Evolutionary conservation across 805 yeast species (phyloP).

Genomic region (Candida fluviatilis): DNA sequence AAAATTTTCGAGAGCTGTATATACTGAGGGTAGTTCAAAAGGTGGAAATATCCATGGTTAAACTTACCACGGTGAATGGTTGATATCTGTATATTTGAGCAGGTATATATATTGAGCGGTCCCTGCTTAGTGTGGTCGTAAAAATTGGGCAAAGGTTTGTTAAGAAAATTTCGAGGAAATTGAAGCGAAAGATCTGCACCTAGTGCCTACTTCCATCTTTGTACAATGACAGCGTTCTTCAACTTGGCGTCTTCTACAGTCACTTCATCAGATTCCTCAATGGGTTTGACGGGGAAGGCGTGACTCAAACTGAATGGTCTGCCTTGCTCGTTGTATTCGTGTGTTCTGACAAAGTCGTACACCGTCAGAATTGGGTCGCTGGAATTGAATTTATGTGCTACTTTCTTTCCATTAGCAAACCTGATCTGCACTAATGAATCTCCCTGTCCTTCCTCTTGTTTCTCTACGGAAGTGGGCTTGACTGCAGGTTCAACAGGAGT

Average conservation of each 20-base stretch:
- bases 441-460: slow-evolving; percentile 39
- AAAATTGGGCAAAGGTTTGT: too few species aligned
- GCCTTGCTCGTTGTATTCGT: slow-evolving; percentile 40
- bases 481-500: slow-evolving; percentile 15
- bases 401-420: slow-evolving; percentile 74
- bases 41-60: too few species aligned
- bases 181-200: too few species aligned
- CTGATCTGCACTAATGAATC: slow-evolving; percentile 79
- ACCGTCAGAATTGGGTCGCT: slow-evolving; percentile 60
- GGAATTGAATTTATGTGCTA: slow-evolving; percentile 60
- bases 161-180: too few species aligned
- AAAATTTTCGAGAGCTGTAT: too few species aligned
- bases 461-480: slow-evolving; percentile 16
- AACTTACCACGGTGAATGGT: too few species aligned
- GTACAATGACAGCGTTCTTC: slow-evolving; percentile 82
- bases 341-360: slow-evolving; percentile 59
- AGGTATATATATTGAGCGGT: too few species aligned
- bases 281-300: slow-evolving; percentile 76
- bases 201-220: slow-evolving; percentile 72
- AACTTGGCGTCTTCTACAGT: slow-evolving; percentile 74
- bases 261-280: slow-evolving; percentile 47
- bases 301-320: slow-evolving; percentile 66
- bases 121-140: too few species aligned
- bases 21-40: too few species aligned
- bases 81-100: not conserved